phyloP scores from a whole-genome alignment of 495 filamentous ascomycete species.

The Pyrenopolyporus hunteri region DNA sequence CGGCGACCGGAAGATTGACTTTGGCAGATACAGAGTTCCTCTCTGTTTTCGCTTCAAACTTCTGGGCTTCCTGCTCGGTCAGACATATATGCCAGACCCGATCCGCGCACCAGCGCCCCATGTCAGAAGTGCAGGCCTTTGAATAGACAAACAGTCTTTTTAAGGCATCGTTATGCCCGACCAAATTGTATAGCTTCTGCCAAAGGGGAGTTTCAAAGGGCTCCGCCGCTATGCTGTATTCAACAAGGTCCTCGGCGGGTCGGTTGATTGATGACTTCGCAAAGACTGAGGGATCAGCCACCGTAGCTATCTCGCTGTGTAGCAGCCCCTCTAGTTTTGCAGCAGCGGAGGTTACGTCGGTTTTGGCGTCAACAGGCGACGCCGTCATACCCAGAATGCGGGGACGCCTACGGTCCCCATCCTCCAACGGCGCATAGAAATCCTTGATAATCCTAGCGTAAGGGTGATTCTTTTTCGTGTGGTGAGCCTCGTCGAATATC shows the following conservation, averaged over 20 bases:
- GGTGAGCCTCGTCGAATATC: conserved; percentile 96
- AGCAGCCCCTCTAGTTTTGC: conserved; percentile 80
- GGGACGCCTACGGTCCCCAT: conserved; percentile 59
- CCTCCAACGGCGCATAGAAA: conserved; percentile 63
- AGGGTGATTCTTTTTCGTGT: conserved; percentile 92
- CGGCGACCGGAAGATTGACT: conserved; percentile 40
- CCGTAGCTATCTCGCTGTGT: conserved; percentile 81
- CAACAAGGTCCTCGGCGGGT: conserved; percentile 49
- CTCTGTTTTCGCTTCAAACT: conserved; percentile 64
- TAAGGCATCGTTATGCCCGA: conserved; percentile 64
- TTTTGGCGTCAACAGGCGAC: conserved; percentile 87
- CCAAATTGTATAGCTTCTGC: conserved; percentile 58
- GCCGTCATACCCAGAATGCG: conserved; percentile 97
- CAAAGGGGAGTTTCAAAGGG: conserved; percentile 70
- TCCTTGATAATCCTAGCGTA: conserved; percentile 94
- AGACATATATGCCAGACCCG: conserved; percentile 77
- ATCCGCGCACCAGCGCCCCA: conserved; percentile 90
- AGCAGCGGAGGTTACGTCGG: conserved; percentile 72
- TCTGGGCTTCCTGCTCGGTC: conserved; percentile 65
- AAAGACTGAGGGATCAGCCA: conserved; percentile 67
- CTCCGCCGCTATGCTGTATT: conserved; percentile 58
- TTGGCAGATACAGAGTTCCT: conserved; percentile 43
- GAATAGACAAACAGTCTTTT: conserved; percentile 64
- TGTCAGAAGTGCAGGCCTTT: conserved; percentile 64
- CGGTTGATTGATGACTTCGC: conserved; percentile 51